Evolutionary conservation across 1,284 basidiomycete species (phyloP), one percentile per base, ranked within the genome.

Genomic region (Ganoderma sinense): DNA sequence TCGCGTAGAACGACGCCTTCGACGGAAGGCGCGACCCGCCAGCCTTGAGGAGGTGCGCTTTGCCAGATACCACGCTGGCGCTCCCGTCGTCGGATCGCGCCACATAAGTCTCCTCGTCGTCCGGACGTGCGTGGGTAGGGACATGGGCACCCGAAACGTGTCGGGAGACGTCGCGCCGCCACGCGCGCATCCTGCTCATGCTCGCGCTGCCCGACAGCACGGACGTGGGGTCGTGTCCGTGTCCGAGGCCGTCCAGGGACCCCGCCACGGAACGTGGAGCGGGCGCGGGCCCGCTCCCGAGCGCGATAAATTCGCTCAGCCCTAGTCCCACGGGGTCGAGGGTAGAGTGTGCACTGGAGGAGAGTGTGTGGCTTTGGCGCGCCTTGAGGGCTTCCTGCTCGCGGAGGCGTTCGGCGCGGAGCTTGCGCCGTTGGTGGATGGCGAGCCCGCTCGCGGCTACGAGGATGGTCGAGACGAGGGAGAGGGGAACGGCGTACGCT

Each of bases 401-500:
- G 10, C 65, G 62, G 26, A 51, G 64, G 59, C 74, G 79, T 59
- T 81, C 79, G 3, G 62, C 53, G 26, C 70, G 68, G 60, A 80
- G 77, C 68, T 76, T 71, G 64, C 77, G 74, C 26, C 75, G 75
- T 56, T 81, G 79, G 53, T 77, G 74, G 18, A 77, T 53, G 48
- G 71, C 71, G 36, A 86, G 74, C 16, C 75, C 76, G 43, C 75
- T 73, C 0, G 84, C 85, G 33, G 81, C 72, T 26, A 87, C 69
- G 43, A 85, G 70, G 69, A 87, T 81, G 26, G 78, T 79, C 39
- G 78, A 79, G 26, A 85, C 80, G 65, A 85, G 78, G 4, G 84
- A 82, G 43, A 87, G 79, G 0, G 86, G 86, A 26, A 86, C 80
- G 18, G 83, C 85, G 65, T 84, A 81, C 1, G 85, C 84, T 0